These are phyloP conservation scores for Mycena amicta DNA, from an alignment of 768 basidiomycete genomes.

Conservation along the genomic window DNA sequence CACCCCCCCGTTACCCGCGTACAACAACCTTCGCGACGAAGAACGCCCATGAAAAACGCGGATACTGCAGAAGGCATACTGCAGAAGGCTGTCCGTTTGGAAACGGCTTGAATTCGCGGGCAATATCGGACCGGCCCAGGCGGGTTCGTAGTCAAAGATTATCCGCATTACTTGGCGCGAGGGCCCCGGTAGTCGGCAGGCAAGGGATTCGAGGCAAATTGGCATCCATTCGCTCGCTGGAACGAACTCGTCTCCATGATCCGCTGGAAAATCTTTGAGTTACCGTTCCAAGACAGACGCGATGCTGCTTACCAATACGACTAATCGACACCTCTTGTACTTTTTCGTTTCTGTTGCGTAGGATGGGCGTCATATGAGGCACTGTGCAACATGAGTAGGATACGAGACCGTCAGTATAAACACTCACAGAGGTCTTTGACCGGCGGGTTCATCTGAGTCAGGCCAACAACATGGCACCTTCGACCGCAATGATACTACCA, in stretches of 20 bases:
- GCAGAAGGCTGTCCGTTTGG: too few species aligned
- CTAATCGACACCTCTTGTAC: constrained; percentile 99
- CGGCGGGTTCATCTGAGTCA: constrained; percentile 99
- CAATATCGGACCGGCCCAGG: too few species aligned
- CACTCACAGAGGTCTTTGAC: constrained; percentile 96
- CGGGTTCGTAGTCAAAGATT: too few species aligned
- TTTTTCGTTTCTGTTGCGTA: constrained; percentile 98
- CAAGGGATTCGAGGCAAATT: constrained; percentile 97
- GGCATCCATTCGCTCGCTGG: constrained; percentile 99
- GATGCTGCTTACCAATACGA: constrained; percentile 65
- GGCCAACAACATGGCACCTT: constrained; percentile 99
- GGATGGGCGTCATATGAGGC: constrained; percentile 99
- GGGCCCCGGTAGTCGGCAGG: constrained; percentile 41
- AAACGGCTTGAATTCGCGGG: too few species aligned
- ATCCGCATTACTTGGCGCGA: too few species aligned
- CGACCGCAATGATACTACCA: constrained; percentile 98
- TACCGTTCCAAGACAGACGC: constrained; percentile 6
- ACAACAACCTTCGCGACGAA: too few species aligned
- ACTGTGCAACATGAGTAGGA: constrained; percentile 49
- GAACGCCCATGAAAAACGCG: too few species aligned
- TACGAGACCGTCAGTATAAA: neutral
- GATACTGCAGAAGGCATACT: too few species aligned
- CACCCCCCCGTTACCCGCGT: too few species aligned
- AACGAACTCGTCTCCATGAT: constrained; percentile 98
- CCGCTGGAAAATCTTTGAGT: constrained; percentile 50